Percentiles rank a stretch among this genome's conserved stretches.
phyloP scores from a whole-genome alignment of 1,139 yeast genomes.

The Pichia sp. region DNA sequence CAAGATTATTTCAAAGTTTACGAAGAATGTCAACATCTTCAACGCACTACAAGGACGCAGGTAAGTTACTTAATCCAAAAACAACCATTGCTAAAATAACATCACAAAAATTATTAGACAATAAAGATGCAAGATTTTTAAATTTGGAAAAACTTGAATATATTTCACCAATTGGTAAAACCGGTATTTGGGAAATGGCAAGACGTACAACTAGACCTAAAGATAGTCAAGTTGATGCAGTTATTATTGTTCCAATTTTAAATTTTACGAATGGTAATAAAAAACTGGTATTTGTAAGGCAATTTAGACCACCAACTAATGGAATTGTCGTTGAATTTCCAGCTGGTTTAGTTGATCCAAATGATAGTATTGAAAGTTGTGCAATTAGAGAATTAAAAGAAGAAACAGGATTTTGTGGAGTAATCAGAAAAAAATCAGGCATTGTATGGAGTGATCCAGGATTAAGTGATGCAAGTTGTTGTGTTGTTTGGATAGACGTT shows the following conservation, averaged over 20 bases:
- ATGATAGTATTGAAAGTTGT: conserved; percentile 69
- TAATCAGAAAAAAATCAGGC: conserved; percentile 40
- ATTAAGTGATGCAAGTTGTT: conserved; percentile 83
- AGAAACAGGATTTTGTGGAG: conserved; percentile 87
- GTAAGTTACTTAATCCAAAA: conserved; percentile 11
- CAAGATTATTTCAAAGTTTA: no score
- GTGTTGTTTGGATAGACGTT: conserved; percentile 70
- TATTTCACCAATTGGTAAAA: conserved; percentile 59
- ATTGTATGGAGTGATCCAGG: conserved; percentile 86
- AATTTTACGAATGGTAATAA: conserved; percentile 30
- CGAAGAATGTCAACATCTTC: conserved; percentile 6
- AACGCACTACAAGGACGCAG: conserved; percentile 7
- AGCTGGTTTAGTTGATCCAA: conserved; percentile 87
- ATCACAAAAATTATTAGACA: conserved; percentile 29
- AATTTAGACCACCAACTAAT: conserved; percentile 86
- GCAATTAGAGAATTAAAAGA: conserved; percentile 84
- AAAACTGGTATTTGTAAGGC: conserved; percentile 73
- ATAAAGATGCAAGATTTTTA: conserved; percentile 53
- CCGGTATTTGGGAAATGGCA: conserved; percentile 86
- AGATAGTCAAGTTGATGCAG: conserved; percentile 73
- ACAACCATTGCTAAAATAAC: conserved; percentile 32
- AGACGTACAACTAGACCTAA: conserved; percentile 71
- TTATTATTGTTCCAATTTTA: conserved; percentile 74
- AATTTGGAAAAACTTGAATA: conserved; percentile 59
- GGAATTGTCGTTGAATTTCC: conserved; percentile 91